Evolutionary conservation across 768 basidiomycete genomes (phyloP).

Genomic region (Rhodotorula graminis): DNA sequence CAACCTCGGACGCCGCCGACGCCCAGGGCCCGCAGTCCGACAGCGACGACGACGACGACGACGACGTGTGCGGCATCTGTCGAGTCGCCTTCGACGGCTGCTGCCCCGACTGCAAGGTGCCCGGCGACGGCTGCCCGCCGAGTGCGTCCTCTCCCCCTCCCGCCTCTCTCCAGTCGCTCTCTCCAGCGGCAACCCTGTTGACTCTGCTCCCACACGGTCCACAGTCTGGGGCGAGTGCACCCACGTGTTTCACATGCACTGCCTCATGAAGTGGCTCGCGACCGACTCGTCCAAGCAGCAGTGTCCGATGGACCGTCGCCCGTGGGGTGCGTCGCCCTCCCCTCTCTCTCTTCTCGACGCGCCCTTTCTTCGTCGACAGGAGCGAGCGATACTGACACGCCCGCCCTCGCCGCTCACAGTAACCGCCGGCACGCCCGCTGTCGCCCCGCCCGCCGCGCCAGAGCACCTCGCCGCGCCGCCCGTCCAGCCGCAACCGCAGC

Average conservation of each 20-base stretch:
- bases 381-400: too few relatives aligned
- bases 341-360: too few relatives aligned
- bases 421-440: conserved; percentile 1
- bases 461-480: neutral
- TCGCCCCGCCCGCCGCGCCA: neutral
- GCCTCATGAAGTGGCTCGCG: conserved; percentile 90
- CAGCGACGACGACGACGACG: conserved; percentile 49
- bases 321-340: conserved; percentile 56
- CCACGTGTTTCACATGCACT: conserved; percentile 98
- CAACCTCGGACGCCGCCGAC: neutral
- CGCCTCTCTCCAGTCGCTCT: neutral
- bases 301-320: conserved; percentile 95
- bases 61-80: conserved; percentile 78
- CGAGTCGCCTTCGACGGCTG: conserved; percentile 87
- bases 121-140: conserved; percentile 90
- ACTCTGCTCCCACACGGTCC: neutral
- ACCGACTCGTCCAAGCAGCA: conserved; percentile 81
- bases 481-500: neutral
- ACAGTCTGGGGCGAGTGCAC: conserved; percentile 98
- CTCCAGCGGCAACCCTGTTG: neutral
- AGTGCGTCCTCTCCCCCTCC: conserved; percentile 55
- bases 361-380: too few relatives aligned
- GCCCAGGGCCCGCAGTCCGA: neutral
- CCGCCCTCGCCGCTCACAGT: neutral
- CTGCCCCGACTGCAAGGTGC: conserved; percentile 92